Evolutionary conservation across 345 rosid genomes (phyloP).

Genomic region (Clarkia xantiana): DNA sequence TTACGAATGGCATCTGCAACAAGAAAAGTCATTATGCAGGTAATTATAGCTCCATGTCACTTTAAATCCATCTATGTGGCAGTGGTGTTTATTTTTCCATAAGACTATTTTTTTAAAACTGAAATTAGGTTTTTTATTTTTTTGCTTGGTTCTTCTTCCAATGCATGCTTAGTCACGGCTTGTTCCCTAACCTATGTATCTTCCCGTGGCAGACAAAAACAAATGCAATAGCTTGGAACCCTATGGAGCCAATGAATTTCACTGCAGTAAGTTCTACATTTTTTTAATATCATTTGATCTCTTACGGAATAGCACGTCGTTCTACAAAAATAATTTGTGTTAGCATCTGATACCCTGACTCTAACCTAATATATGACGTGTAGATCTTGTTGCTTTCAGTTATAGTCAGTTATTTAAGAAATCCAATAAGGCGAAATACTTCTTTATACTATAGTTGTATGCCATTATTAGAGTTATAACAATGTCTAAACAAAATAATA

Average conservation of each 20-base stretch:
- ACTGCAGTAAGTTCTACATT: slow-evolving; percentile 58
- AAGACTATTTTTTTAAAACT: too few relatives aligned
- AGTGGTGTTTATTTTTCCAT: too few relatives aligned
- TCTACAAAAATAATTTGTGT: too few relatives aligned
- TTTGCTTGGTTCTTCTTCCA: background rate
- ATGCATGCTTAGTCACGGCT: background rate
- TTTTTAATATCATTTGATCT: background rate
- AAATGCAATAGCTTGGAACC: slow-evolving; percentile 91
- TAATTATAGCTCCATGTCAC: slow-evolving; percentile 15
- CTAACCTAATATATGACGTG: too few relatives aligned
- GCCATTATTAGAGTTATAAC: background rate
- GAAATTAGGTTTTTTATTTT: background rate
- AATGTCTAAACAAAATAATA: background rate
- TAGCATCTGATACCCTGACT: too few relatives aligned
- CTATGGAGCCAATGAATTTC: slow-evolving; percentile 97
- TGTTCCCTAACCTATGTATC: too few relatives aligned
- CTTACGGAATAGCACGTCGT: too few relatives aligned
- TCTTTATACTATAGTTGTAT: background rate
- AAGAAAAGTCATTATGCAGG: slow-evolving; percentile 74
- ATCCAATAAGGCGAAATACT: background rate
- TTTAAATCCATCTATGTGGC: background rate
- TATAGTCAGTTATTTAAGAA: too few relatives aligned
- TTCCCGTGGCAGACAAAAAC: slow-evolving; percentile 56
- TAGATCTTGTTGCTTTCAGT: too few relatives aligned
- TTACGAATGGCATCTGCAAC: slow-evolving; percentile 70